These are phyloP conservation scores for Firmiana major DNA, from an alignment of 345 rosid genomes.

Conservation along the genomic window DNA sequence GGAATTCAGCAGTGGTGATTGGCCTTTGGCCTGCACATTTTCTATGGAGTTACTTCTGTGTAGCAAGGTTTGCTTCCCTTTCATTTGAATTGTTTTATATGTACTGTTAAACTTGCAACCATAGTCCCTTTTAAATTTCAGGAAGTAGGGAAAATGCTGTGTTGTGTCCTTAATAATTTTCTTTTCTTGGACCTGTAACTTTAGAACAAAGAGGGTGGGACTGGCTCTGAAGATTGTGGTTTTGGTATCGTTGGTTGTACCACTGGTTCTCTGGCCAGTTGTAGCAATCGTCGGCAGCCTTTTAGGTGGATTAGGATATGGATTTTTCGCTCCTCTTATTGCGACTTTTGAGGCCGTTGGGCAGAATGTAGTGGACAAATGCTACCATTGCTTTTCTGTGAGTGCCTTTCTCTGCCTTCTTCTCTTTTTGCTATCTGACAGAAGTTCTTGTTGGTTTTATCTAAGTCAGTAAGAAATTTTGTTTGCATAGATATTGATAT, in stretches of 20 bases:
- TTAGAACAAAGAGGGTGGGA: constrained; percentile 73
- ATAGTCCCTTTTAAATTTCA: neutral
- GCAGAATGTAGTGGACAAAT: constrained; percentile 55
- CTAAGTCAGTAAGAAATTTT: neutral
- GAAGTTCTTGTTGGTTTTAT: neutral
- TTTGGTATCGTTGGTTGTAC: constrained; percentile 53
- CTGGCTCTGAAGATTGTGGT: constrained; percentile 58
- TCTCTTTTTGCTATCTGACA: neutral
- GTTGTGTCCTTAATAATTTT: neutral
- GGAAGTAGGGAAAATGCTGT: neutral
- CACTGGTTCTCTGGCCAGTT: constrained; percentile 67
- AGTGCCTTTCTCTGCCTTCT: constrained; percentile 18
- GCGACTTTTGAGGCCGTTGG: constrained; percentile 82
- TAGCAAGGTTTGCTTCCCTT: constrained; percentile 45
- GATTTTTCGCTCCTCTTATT: constrained; percentile 62
- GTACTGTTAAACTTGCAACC: neutral
- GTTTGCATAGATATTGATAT: neutral
- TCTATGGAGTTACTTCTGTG: constrained; percentile 70
- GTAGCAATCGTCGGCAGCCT: constrained; percentile 63
- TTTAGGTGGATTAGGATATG: constrained; percentile 73
- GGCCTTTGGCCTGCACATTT: constrained; percentile 89
- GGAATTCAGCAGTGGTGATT: constrained; percentile 55
- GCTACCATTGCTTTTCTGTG: constrained; percentile 66
- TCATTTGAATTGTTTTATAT: neutral
- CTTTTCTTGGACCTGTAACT: constrained; percentile 2